Evolutionary conservation across 1,284 basidiomycete species (phyloP).

Genomic region (Ganoderma sinense): DNA sequence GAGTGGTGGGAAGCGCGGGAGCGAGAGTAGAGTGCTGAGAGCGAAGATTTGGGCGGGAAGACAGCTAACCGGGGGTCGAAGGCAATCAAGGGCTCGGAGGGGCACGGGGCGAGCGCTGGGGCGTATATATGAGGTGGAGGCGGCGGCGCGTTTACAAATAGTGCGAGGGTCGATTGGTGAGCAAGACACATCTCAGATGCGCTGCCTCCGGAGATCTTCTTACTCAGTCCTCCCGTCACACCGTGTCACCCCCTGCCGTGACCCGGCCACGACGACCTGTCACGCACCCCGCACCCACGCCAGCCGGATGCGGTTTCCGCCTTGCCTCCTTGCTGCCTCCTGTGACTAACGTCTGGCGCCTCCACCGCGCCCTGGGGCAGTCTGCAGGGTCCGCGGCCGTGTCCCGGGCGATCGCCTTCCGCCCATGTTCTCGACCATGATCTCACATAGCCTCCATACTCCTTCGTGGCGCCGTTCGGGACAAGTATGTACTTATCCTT

Average conservation of each 20-base stretch:
- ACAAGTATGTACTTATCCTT: background rate
- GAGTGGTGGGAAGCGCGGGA: background rate
- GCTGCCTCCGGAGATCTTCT: slow-evolving; percentile 25
- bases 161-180: slow-evolving; percentile 32
- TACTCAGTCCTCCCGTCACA: slow-evolving; percentile 22
- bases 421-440: background rate
- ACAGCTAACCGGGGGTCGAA: slow-evolving; percentile 14
- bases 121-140: slow-evolving; percentile 29
- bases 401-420: background rate
- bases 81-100: slow-evolving; percentile 18
- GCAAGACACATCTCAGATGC: slow-evolving; percentile 29
- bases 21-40: slow-evolving; percentile 7
- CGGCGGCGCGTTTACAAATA: slow-evolving; percentile 29
- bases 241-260: slow-evolving; percentile 15
- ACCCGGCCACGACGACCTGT: slow-evolving; percentile 3
- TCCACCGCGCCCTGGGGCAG: background rate
- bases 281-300: slow-evolving; percentile 2
- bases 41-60: slow-evolving; percentile 13
- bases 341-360: background rate
- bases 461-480: background rate
- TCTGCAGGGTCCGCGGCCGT: background rate
- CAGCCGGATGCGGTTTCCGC: background rate
- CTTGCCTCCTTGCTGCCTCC: background rate
- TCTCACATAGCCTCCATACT: background rate
- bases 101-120: slow-evolving; percentile 23